Evolutionary conservation across 208 protist genomes (phyloP), one percentile per base, ranked within the genome.

Genomic region (Leishmania tropica): DNA sequence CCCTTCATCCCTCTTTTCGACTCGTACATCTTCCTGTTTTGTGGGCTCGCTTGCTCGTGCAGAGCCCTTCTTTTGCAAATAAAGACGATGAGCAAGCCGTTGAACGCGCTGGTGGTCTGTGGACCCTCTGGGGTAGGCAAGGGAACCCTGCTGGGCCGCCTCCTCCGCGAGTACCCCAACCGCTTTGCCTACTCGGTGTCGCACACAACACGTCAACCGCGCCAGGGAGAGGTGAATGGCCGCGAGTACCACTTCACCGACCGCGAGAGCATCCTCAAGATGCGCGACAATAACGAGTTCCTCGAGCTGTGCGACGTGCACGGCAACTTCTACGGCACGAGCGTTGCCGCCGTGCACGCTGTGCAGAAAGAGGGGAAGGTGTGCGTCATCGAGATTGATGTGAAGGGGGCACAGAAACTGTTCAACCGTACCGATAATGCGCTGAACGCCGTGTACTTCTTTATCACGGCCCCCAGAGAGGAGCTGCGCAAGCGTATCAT

Each of bases 291-390:
- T 58, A 92, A 92, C 60, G 88, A 93, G 76, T 99, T 99, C 81
- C 76, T 99, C 51, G 97, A 99, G 87, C 60, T 93, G 31, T 98
- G 96, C 83, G 83, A 96, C 40, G 97, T 99, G 45, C 97, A 99
- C 89, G 96, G 96, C 62, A 99, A 99, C 87, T 87, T 97, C 68
- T 99, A 99, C 89, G 98, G 98, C 74, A 99, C 98, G n/a, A 92
- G 86, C 62, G 85, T 93, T 40, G 86, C 80, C 11, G 94, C 96
- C 11, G 90, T 99, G 31, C 76, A 92, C 19, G 81, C 81, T 24
- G 97, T 99, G 21, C 81, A 87, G 47, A 81, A 88, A 28, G 65
- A 83, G 19, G 93, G 93, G 42, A 96, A 95, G 80, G 79, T 95
- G 15, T 98, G 94, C 77, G 82, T 98, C 37, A 79, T 98, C n/a